These are phyloP conservation scores for Talaromyces sp. DNA, from an alignment of 2,329 filamentous ascomycete genomes.

Conservation along the genomic window DNA sequence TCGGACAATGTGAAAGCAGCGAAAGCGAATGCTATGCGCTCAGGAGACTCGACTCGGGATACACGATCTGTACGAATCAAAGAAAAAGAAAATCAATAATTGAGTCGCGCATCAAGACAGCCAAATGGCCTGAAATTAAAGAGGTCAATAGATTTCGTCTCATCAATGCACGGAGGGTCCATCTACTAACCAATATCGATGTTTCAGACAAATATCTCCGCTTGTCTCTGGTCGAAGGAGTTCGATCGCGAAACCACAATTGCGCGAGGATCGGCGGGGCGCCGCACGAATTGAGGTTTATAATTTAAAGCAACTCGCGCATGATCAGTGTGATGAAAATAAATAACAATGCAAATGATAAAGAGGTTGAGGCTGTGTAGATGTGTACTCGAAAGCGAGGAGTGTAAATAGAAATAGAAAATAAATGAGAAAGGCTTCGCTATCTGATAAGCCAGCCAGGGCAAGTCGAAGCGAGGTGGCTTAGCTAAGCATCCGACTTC, in stretches of 20 bases:
- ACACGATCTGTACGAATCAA: not conserved
- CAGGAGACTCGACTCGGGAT: not conserved
- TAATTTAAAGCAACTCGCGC: too few species aligned
- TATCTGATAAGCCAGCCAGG: constrained; percentile 14
- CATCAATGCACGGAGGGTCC: not conserved
- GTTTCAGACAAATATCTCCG: not conserved
- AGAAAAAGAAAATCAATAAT: not conserved
- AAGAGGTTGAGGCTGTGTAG: not conserved
- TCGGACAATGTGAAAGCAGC: not conserved
- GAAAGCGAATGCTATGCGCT: not conserved
- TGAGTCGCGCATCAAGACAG: not conserved
- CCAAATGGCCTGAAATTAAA: too few species aligned
- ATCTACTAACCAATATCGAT: not conserved
- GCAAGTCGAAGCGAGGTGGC: constrained; percentile 14
- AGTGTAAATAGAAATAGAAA: not conserved
- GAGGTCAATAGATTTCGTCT: not conserved
- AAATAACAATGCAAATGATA: not conserved
- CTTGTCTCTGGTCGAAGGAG: not conserved
- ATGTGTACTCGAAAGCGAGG: not conserved
- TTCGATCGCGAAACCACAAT: not conserved
- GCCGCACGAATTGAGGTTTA: not conserved
- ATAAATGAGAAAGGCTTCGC: constrained; percentile 1
- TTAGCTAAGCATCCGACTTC: not conserved
- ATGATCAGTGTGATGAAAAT: not conserved
- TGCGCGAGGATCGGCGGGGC: not conserved